Base-by-base conservation (phyloP, 2,329 filamentous ascomycete genomes). In the Karstenula rhodostoma region DNA sequence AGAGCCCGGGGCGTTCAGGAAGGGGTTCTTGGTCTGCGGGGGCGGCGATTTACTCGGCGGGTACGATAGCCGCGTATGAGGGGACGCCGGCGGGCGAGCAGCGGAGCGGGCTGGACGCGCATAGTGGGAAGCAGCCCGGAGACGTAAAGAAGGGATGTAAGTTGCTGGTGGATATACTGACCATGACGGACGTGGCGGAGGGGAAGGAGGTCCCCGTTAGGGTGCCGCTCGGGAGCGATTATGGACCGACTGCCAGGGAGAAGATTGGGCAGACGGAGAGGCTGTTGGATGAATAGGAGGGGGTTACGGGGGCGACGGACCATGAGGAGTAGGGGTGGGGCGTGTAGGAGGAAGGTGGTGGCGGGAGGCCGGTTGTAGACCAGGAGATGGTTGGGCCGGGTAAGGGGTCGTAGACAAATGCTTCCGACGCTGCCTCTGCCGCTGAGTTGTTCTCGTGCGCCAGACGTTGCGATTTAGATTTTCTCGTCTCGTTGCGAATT, bases 91-190 rank as follows among this genome's bases (percentile, higher is more conserved):
- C 77, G 6, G 79, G 70, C 8, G 51, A 69, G 32, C 37, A 73
- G 19, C 69, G 80, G 54, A 69, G 63, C 19, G 44, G 57, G 2
- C 60, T 86, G 33, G 70, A 72, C 3, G 44, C 2, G 72, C 73
- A 12, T 32, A 74, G 87, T 61, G 78, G 82, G 17, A 80, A 82
- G 0, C 86, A 89, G 74, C 80, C 77, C 0, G 87, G 87, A 0
- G 85, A 89, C 67, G 80, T 85, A 3, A 74, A 72, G 19, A 87
- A 87, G 77, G 87, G 83, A 0, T 76, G 78, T 8, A 79, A 75
- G 58, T 79, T 85, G 0, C 77, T 87, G 29, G 79, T 88, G 5
- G 86, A 89, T 63, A 77, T 86, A 15, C 64, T 89, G 64, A 87
- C 83, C 8, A 77, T 77, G 46, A 80, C 76, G 2, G 86, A 86